Conservation (phyloP, 495 filamentous ascomycete species). For the Lepidopterella palustris region DNA sequence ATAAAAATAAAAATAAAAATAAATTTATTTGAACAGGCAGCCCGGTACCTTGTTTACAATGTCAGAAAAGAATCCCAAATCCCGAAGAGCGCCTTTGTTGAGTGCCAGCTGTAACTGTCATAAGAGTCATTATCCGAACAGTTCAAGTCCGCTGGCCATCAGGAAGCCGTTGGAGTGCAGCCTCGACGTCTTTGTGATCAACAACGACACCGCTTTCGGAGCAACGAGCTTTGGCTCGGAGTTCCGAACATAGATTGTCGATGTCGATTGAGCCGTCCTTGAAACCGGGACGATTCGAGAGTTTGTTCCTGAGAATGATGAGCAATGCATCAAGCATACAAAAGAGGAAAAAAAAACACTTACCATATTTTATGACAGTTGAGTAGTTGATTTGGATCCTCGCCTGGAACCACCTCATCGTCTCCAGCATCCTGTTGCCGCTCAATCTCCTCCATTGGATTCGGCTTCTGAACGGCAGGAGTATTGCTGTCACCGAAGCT, state of each 20-base stretch:
- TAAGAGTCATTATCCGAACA: not conserved
- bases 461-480: slow-evolving; percentile 51
- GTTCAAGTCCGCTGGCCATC: not conserved
- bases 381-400: slow-evolving; percentile 60
- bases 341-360: slow-evolving; percentile 31
- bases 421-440: slow-evolving; percentile 59
- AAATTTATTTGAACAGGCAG: too few species aligned
- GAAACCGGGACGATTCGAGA: slow-evolving; percentile 81
- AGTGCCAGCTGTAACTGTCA: not conserved
- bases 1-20: too few species aligned
- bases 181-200: slow-evolving; percentile 78
- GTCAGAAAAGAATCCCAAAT: not conserved
- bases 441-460: slow-evolving; percentile 69
- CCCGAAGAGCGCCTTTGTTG: not conserved
- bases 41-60: not conserved
- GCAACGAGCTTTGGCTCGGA: slow-evolving; percentile 95
- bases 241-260: slow-evolving; percentile 82
- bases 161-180: slow-evolving; percentile 32
- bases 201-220: slow-evolving; percentile 90
- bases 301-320: slow-evolving; percentile 76
- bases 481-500: slow-evolving; percentile 51
- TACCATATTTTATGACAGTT: slow-evolving; percentile 93
- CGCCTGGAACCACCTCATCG: slow-evolving; percentile 55
- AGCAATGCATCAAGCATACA: too few species aligned
- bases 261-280: slow-evolving; percentile 85